phyloP scores from a whole-genome alignment of 768 basidiomycete species.

The Calocera viscosa region DNA sequence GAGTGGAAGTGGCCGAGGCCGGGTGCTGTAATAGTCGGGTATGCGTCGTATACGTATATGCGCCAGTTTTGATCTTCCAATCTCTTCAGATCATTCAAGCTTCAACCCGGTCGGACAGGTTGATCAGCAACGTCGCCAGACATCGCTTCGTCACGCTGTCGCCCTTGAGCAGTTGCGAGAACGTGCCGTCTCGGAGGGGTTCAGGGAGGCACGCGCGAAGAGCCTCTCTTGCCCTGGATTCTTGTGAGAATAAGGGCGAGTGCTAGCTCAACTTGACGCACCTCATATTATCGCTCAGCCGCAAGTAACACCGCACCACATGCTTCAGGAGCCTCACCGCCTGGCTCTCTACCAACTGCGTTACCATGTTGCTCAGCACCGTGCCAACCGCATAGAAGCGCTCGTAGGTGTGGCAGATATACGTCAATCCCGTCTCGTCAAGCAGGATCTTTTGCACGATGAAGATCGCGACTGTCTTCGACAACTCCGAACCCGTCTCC shows the following conservation, averaged over 20 bases:
- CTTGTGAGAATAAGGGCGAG: neutral
- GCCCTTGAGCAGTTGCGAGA: conserved; percentile 82
- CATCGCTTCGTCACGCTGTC: conserved; percentile 98
- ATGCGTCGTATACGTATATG: neutral
- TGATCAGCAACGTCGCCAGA: conserved; percentile 77
- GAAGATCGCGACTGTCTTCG: conserved; percentile 98
- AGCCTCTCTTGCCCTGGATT: conserved; percentile 78
- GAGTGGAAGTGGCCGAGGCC: neutral
- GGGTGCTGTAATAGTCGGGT: neutral
- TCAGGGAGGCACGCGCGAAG: conserved; percentile 91
- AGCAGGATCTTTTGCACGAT: conserved; percentile 94
- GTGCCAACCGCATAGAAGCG: conserved; percentile 98
- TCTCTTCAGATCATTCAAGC: conserved; percentile 15
- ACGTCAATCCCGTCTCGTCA: conserved; percentile 93
- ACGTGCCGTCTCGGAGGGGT: conserved; percentile 86
- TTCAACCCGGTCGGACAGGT: conserved; percentile 37
- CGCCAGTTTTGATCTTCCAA: neutral
- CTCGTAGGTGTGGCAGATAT: conserved; percentile 99
- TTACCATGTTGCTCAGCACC: conserved; percentile 97
- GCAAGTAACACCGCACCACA: conserved; percentile 91
- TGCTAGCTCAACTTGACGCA: conserved; percentile 29
- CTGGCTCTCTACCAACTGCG: conserved; percentile 93
- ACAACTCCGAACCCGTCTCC: conserved; percentile 97
- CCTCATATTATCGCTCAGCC: conserved; percentile 92
- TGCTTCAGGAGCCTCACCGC: conserved; percentile 94